phyloP scores from a whole-genome alignment of 2,329 filamentous ascomycete genomes.

The Sclerotinia glacialis region DNA sequence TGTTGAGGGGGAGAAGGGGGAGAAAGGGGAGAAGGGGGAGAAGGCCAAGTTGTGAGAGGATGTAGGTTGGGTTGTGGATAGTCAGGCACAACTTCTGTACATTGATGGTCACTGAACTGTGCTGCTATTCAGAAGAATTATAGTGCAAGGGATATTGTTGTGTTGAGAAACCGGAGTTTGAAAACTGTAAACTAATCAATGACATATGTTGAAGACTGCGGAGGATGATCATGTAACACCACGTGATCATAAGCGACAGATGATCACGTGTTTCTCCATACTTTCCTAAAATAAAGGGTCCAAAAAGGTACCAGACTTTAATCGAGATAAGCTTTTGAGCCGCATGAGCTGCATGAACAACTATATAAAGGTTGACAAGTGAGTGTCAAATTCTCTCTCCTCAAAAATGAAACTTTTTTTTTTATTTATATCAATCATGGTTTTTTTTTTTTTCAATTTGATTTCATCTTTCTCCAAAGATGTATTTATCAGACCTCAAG shows the following conservation, averaged over 20 bases:
- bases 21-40: constrained; percentile 25
- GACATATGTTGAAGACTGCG: no score
- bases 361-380: constrained; percentile 16
- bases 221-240: no score
- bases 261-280: constrained; percentile 17
- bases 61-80: neutral
- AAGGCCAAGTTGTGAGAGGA: constrained; percentile 22
- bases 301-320: constrained; percentile 16
- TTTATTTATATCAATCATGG: neutral
- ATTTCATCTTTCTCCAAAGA: neutral
- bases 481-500: no score
- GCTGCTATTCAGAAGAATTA: no score
- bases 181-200: no score
- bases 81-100: no score
- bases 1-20: constrained; percentile 32
- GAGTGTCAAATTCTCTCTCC: constrained; percentile 10
- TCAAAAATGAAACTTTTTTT: neutral
- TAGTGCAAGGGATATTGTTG: no score
- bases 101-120: no score
- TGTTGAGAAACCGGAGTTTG: no score
- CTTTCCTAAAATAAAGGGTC: constrained; percentile 11
- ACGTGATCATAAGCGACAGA: neutral
- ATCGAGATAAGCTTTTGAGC: constrained; percentile 33
- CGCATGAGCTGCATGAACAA: no score
- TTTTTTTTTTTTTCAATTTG: neutral